These are phyloP conservation scores for Apiospora saccharicola DNA, from an alignment of 2,329 filamentous ascomycete species.

Conservation along the genomic window DNA sequence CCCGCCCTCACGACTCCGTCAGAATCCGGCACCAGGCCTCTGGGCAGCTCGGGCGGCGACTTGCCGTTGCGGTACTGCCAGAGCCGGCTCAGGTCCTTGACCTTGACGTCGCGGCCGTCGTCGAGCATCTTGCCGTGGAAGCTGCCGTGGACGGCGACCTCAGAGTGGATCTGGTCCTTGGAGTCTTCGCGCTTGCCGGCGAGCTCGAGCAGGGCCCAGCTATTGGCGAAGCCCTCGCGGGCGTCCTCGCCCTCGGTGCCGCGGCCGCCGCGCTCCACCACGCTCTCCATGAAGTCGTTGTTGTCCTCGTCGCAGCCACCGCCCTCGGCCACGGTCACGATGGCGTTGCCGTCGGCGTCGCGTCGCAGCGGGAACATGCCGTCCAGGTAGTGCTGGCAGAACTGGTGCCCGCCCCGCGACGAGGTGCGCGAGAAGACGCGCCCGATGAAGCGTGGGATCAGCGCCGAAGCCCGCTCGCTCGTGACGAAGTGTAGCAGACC, in stretches of 20 bases:
- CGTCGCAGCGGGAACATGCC: constrained; percentile 64
- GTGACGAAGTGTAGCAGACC: constrained; percentile 74
- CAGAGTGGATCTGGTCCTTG: constrained; percentile 19
- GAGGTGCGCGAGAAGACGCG: constrained; percentile 64
- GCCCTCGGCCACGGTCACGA: constrained; percentile 51
- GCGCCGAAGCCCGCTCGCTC: constrained; percentile 51
- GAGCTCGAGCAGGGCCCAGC: constrained; percentile 50
- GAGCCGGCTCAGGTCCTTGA: constrained; percentile 67
- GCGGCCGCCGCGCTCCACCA: constrained; percentile 54
- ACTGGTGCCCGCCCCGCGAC: constrained; percentile 62
- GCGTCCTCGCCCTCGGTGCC: constrained; percentile 53
- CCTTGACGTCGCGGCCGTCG: constrained; percentile 51
- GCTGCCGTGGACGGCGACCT: constrained; percentile 43
- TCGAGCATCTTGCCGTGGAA: constrained; percentile 35
- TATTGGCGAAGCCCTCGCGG: constrained; percentile 56
- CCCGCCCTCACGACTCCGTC: constrained; percentile 48
- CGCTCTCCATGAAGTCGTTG: constrained; percentile 69
- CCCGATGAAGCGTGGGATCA: constrained; percentile 67
- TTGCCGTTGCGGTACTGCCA: constrained; percentile 70
- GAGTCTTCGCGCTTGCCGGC: constrained; percentile 16
- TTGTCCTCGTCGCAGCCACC: constrained; percentile 31
- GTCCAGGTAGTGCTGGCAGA: constrained; percentile 68
- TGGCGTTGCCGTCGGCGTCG: constrained; percentile 50
- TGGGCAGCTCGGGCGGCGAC: constrained; percentile 55
- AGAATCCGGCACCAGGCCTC: constrained; percentile 43